phyloP scores from a whole-genome alignment of 2,329 filamentous ascomycete genomes.

The Geosmithia flava region DNA sequence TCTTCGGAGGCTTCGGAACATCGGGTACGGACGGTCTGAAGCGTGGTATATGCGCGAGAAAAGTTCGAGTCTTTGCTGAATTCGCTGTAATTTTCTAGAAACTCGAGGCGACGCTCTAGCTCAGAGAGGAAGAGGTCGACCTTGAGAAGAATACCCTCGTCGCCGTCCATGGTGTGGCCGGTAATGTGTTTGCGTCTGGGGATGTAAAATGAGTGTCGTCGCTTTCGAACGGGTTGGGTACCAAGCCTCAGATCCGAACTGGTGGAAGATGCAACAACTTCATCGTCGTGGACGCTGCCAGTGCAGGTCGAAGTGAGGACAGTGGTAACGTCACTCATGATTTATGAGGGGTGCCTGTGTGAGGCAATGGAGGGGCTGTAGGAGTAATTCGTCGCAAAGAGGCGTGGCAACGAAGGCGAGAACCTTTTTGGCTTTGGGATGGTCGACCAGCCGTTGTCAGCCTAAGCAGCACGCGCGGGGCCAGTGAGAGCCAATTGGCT shows the following conservation, averaged over 20 bases:
- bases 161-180: conserved; percentile 47
- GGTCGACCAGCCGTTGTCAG: background rate
- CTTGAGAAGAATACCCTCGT: conserved; percentile 49
- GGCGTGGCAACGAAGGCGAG: background rate
- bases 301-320: conserved; percentile 22
- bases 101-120: conserved; percentile 74
- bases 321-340: conserved; percentile 24
- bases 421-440: background rate
- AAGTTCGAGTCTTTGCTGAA: conserved; percentile 74
- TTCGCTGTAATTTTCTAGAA: conserved; percentile 79
- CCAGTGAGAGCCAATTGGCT: conserved; percentile 1
- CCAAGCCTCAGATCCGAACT: conserved; percentile 22
- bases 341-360: background rate
- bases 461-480: conserved; percentile 2
- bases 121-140: conserved; percentile 76
- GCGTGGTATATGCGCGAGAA: conserved; percentile 70
- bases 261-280: conserved; percentile 22
- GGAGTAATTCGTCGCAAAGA: background rate
- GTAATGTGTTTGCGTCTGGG: conserved; percentile 47
- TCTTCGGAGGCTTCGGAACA: conserved; percentile 87
- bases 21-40: conserved; percentile 75
- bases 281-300: conserved; percentile 12
- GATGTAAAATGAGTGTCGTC: conserved; percentile 45
- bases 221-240: conserved; percentile 20
- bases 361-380: background rate